Evolutionary conservation across 2,329 filamentous ascomycete genomes (phyloP).

Genomic region (Aspergillus glaucus): DNA sequence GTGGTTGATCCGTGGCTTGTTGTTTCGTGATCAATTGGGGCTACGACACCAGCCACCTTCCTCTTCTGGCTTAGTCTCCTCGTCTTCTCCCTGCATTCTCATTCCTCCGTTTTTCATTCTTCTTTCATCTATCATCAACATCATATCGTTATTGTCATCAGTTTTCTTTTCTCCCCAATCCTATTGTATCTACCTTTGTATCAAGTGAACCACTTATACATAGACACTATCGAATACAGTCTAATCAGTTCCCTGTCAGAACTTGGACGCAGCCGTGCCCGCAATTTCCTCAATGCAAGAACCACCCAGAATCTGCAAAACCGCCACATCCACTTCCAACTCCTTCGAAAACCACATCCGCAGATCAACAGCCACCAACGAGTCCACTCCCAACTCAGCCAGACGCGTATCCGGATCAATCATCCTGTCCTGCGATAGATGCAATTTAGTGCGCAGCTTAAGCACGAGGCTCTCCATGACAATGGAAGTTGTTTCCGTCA

Average conservation of each 20-base stretch:
- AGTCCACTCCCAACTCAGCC: background rate
- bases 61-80: background rate
- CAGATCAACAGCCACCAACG: background rate
- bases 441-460: background rate
- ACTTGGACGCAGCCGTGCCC: too few relatives aligned
- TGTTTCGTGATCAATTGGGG: background rate
- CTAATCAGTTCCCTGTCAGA: too few relatives aligned
- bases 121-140: too few relatives aligned
- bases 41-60: background rate
- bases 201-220: too few relatives aligned
- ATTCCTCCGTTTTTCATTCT: background rate
- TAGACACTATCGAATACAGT: too few relatives aligned
- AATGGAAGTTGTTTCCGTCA: background rate
- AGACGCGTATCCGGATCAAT: background rate
- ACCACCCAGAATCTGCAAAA: background rate
- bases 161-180: too few relatives aligned
- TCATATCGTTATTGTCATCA: too few relatives aligned
- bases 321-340: background rate
- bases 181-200: too few relatives aligned
- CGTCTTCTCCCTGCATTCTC: background rate
- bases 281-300: background rate
- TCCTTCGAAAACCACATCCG: background rate
- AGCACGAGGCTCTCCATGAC: background rate
- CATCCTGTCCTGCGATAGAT: background rate
- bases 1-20: background rate